A percentile compares a stretch with the other conserved stretches of the same genome.
Evolutionary conservation across 768 basidiomycete genomes (phyloP).

Genomic region (Mycena floridula): DNA sequence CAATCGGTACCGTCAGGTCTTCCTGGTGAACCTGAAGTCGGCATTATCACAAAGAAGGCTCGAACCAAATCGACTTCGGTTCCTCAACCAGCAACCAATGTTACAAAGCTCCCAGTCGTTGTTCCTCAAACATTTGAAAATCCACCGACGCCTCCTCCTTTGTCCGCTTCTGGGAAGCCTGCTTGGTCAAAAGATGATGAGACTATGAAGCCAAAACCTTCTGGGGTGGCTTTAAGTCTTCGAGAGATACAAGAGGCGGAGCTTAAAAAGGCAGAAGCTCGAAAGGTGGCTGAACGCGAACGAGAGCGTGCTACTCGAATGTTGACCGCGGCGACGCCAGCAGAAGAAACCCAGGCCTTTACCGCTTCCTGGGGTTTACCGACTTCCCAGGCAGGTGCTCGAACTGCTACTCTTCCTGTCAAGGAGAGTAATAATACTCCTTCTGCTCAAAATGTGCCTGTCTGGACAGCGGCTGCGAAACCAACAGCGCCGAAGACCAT

Average conservation of each 20-base stretch:
- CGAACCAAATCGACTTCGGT: conserved; percentile 7
- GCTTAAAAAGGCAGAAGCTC: conserved; percentile 69
- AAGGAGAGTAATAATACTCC: conserved; percentile 36
- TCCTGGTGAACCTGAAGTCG: conserved; percentile 11
- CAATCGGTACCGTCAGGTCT: no score
- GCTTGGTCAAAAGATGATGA: conserved; percentile 73
- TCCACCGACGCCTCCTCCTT: conserved; percentile 16
- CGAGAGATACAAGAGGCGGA: conserved; percentile 97
- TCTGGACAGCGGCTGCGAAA: conserved; percentile 69
- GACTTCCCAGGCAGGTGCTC: conserved; percentile 69
- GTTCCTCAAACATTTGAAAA: conserved; percentile 10
- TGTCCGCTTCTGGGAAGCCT: conserved; percentile 33
- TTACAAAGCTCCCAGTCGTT: conserved; percentile 10
- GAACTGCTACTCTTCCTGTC: conserved; percentile 24
- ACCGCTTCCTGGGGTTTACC: conserved; percentile 82
- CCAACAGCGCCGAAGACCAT: conserved; percentile 77
- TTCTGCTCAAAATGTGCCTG: conserved; percentile 34
- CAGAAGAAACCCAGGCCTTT: conserved; percentile 57
- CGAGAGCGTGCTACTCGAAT: conserved; percentile 56
- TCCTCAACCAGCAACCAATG: conserved; percentile 14
- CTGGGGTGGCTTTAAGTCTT: conserved; percentile 53
- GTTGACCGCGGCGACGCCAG: conserved; percentile 29
- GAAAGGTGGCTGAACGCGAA: conserved; percentile 71
- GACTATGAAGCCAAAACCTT: conserved; percentile 43
- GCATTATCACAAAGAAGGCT: conserved; percentile 15